Conservation (phyloP, 78 protist species). For the Planoprotostelium fungivorum region DNA sequence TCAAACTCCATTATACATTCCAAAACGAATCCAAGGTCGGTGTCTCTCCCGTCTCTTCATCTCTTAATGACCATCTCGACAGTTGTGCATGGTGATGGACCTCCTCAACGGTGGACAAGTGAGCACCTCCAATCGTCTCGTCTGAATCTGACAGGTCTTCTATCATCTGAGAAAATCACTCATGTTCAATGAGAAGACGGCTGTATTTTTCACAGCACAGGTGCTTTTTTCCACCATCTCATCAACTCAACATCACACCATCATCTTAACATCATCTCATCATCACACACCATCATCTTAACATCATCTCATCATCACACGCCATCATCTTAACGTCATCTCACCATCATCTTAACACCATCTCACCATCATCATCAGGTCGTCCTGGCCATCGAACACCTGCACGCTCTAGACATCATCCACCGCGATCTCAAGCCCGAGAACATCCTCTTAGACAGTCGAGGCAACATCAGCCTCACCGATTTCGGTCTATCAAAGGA, state of each 20-base stretch:
- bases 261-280: no score
- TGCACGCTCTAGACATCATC: background rate
- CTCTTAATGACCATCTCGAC: constrained; percentile 69
- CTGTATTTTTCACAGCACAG: constrained; percentile 81
- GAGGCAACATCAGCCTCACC: constrained; percentile 48
- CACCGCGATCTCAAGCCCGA: constrained; percentile 67
- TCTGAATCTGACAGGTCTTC: constrained; percentile 54
- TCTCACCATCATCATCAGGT: background rate
- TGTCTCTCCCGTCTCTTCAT: no score
- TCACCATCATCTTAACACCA: background rate
- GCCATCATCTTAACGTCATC: no score
- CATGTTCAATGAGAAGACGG: constrained; percentile 44
- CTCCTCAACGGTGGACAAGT: constrained; percentile 64
- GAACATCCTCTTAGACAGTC: constrained; percentile 37
- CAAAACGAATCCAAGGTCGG: constrained; percentile 58
- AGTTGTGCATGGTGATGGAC: constrained; percentile 73
- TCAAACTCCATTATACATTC: constrained; percentile 84
- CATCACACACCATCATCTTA: no score
- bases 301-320: no score
- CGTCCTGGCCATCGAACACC: constrained; percentile 10
- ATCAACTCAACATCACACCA: constrained; percentile 17
- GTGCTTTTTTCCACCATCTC: constrained; percentile 35
- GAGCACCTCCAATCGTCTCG: background rate
- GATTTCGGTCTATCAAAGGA: constrained; percentile 56
- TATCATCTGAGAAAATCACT: constrained; percentile 71